These are phyloP conservation scores for Limnanthes douglasii DNA, from an alignment of 345 rosid species.

Conservation along the genomic window DNA sequence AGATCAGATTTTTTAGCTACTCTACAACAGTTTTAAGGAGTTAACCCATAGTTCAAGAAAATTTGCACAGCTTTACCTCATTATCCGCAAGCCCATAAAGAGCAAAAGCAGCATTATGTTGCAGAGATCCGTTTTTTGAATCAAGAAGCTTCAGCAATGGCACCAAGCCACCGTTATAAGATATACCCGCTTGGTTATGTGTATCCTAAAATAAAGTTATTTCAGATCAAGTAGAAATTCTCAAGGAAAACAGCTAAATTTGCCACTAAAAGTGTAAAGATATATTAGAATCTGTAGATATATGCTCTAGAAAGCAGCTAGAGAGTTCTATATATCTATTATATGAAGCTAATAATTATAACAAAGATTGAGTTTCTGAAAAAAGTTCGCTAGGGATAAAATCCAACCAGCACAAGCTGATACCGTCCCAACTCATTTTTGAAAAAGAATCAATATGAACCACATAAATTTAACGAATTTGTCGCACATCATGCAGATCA, in stretches of 20 bases:
- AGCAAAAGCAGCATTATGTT: slow-evolving; percentile 99
- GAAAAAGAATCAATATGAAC: too few species aligned
- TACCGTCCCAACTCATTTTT: too few species aligned
- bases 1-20: too few species aligned
- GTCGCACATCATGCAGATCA: too few species aligned
- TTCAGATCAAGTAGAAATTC: slow-evolving; percentile 1
- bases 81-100: slow-evolving; percentile 98
- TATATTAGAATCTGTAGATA: too few species aligned
- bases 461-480: too few species aligned
- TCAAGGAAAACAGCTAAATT: background rate
- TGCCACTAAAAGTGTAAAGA: background rate
- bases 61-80: slow-evolving; percentile 43
- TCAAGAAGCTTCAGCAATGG: slow-evolving; percentile 92
- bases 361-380: too few species aligned
- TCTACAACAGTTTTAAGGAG: slow-evolving; percentile 8
- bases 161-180: slow-evolving; percentile 78
- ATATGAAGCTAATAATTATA: too few species aligned
- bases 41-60: slow-evolving; percentile 7
- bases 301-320: too few species aligned
- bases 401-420: too few species aligned
- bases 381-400: too few species aligned
- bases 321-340: too few species aligned
- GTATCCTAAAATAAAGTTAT: slow-evolving; percentile 39
- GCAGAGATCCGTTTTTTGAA: slow-evolving; percentile 93
- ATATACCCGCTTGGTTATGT: slow-evolving; percentile 97